Conservation (phyloP, 2,329 filamentous ascomycete species). For the Neoascochyta sp. region DNA sequence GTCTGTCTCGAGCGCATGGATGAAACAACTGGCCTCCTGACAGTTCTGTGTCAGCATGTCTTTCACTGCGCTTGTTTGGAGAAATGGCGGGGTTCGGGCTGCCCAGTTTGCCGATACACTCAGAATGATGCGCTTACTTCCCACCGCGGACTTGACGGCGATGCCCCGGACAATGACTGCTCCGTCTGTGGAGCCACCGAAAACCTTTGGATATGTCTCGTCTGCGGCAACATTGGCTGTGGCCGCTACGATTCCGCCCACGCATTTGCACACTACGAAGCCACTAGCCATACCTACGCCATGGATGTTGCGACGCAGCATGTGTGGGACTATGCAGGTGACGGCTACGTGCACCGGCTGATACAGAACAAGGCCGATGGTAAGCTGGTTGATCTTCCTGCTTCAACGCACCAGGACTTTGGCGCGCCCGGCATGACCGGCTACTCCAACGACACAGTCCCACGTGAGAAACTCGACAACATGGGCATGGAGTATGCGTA, state of each 20-base stretch:
- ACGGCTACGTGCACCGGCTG: conserved; percentile 92
- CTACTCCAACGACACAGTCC: conserved; percentile 62
- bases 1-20: conserved; percentile 98
- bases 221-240: conserved; percentile 89
- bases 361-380: conserved; percentile 92
- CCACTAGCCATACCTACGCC: conserved; percentile 83
- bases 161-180: conserved; percentile 65
- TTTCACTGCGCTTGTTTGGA: conserved; percentile 96
- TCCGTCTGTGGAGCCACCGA: conserved; percentile 72
- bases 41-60: conserved; percentile 94
- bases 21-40: conserved; percentile 89
- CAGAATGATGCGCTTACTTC: conserved; percentile 52
- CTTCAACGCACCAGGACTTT: conserved; percentile 33
- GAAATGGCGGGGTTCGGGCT: conserved; percentile 92
- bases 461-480: conserved; percentile 66
- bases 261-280: conserved; percentile 89
- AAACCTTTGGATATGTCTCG: conserved; percentile 92
- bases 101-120: conserved; percentile 91
- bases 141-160: conserved; percentile 30
- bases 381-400: conserved; percentile 86
- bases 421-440: conserved; percentile 40
- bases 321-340: conserved; percentile 96
- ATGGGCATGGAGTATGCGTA: conserved; percentile 95
- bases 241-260: conserved; percentile 92
- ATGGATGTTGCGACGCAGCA: conserved; percentile 91